phyloP scores from a whole-genome alignment of 495 filamentous ascomycete species.

The Talaromyces stipitatus region DNA sequence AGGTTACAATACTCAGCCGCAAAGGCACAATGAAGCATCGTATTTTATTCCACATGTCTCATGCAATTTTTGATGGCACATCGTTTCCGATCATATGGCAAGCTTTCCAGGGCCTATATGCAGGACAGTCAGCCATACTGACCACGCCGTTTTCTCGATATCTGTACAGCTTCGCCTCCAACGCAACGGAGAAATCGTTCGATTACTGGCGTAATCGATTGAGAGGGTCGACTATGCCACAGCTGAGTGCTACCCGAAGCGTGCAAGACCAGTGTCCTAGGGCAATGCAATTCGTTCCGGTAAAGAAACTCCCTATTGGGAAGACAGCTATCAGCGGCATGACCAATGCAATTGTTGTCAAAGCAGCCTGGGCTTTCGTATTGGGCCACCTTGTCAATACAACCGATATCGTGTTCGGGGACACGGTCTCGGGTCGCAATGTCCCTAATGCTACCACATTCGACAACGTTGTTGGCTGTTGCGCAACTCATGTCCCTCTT shows the following conservation, averaged over 20 bases:
- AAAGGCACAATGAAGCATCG: conserved; percentile 21
- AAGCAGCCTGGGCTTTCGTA: conserved; percentile 45
- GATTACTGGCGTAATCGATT: conserved; percentile 10
- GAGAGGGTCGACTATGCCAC: conserved; percentile 8
- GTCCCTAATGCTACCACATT: conserved; percentile 25
- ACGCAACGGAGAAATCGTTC: neutral
- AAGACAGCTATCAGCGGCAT: conserved; percentile 7
- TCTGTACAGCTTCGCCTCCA: conserved; percentile 10
- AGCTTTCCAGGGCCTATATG: conserved; percentile 31
- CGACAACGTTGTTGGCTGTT: conserved; percentile 32
- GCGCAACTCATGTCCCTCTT: conserved; percentile 40
- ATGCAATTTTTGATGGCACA: conserved; percentile 57
- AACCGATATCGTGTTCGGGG: conserved; percentile 33
- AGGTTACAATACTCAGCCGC: conserved; percentile 39
- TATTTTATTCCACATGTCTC: conserved; percentile 49
- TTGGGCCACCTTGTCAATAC: conserved; percentile 25
- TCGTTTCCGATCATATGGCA: conserved; percentile 45
- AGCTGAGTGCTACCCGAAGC: conserved; percentile 4
- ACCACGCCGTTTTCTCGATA: conserved; percentile 41
- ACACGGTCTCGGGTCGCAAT: conserved; percentile 30
- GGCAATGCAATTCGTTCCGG: conserved; percentile 3
- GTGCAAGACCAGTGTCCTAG: conserved; percentile 2
- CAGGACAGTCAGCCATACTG: conserved; percentile 15
- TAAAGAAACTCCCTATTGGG: neutral
- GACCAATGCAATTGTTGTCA: conserved; percentile 43